Conservation (phyloP, 495 filamentous ascomycete species). For the Aspergillus saccharolyticus region DNA sequence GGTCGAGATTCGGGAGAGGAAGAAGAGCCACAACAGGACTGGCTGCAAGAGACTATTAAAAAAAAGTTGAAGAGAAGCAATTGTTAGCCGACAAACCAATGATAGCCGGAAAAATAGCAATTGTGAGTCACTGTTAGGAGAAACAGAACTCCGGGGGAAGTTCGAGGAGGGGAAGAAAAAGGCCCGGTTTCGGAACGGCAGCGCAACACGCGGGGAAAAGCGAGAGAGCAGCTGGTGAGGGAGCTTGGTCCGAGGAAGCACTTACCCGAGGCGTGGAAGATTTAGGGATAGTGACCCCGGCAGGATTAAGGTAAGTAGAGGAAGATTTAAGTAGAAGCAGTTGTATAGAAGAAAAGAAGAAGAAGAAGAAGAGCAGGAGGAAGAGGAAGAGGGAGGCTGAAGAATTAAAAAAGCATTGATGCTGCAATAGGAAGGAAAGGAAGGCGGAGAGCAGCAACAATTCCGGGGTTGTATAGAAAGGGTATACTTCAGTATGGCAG, state of each 20-base stretch:
- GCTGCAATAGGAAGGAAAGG: neutral
- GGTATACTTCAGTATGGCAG: neutral
- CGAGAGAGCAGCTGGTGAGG: neutral
- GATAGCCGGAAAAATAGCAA: conserved; percentile 12
- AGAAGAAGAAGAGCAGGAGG: conserved; percentile 3
- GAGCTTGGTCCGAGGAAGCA: conserved; percentile 7
- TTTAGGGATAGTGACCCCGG: neutral
- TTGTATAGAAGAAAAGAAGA: neutral
- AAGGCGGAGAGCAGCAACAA: neutral
- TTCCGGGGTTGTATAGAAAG: neutral
- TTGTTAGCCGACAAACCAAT: neutral
- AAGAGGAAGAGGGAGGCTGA: conserved; percentile 1
- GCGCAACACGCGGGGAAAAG: conserved; percentile 17
- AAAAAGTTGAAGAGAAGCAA: neutral
- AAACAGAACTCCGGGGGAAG: conserved; percentile 19
- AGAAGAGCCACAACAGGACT: neutral
- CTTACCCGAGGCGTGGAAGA: conserved; percentile 1
- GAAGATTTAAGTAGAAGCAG: conserved; percentile 1
- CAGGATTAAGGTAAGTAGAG: neutral
- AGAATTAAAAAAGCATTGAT: neutral
- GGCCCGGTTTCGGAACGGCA: conserved; percentile 24
- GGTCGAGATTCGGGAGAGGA: no score
- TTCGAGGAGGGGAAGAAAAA: conserved; percentile 19
- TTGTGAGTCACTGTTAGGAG: conserved; percentile 16
- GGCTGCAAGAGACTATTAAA: neutral